phyloP scores from a whole-genome alignment of 2,329 filamentous ascomycete species.

The Sarocladium kiliense region DNA sequence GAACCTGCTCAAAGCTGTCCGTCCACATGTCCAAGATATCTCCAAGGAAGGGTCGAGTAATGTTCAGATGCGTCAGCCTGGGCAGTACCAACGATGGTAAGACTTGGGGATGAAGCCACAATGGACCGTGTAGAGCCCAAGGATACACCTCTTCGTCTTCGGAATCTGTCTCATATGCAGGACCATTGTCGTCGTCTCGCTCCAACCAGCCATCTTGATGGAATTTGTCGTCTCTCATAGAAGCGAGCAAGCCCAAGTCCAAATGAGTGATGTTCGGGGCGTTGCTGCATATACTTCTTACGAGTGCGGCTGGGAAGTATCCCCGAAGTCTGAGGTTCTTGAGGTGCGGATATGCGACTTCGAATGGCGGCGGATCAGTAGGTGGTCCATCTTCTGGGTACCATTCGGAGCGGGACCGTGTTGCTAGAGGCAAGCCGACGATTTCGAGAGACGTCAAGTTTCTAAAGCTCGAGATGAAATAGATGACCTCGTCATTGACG shows the following conservation, averaged over 20 bases:
- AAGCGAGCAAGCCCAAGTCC: neutral
- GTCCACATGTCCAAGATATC: neutral
- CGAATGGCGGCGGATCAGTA: neutral
- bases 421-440: neutral
- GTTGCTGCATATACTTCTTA: neutral
- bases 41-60: neutral
- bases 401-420: neutral
- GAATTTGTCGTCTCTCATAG: neutral
- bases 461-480: neutral
- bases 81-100: neutral
- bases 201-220: neutral
- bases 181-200: neutral
- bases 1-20: neutral
- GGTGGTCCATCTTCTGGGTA: neutral
- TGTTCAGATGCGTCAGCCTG: neutral
- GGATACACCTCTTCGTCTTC: neutral
- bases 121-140: neutral
- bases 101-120: neutral
- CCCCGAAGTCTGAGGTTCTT: neutral
- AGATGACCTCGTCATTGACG: neutral
- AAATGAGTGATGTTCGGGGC: neutral
- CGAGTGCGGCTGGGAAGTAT: neutral
- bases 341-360: neutral
- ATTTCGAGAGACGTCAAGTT: neutral
- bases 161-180: neutral